Base-by-base conservation (phyloP, 1,284 basidiomycete genomes). In the Ceratobasidium sp. region DNA sequence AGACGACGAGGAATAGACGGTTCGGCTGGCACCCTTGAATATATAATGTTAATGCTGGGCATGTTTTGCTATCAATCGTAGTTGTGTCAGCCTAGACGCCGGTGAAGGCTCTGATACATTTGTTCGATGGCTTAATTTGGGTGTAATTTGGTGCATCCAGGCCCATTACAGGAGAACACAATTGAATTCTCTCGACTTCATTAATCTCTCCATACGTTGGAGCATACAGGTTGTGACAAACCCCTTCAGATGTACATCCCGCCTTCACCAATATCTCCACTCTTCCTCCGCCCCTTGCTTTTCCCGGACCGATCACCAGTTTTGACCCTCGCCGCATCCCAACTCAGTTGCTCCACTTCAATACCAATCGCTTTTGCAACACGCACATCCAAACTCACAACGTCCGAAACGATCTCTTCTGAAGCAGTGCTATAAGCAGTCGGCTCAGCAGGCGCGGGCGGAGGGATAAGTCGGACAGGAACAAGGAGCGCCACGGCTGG, bases 1-100 rank as follows among this genome's bases (percentile, higher is more conserved):
- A n/a, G 80, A 80, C 23, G 77, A 78, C 44, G 77, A 74, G n/a
- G 78, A 79, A 20, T 66, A 70, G 54, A 48, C 10, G 28, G 6
- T 40, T 52, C 33, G n/a, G 33, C 12, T 9, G 23, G 26, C 26
- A 10, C 12, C 9, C 17, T 64, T 9, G n/a, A 10, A n/a, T 70
- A 56, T 38, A 20, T 15, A 13, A 17, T 59, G 13, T 12, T 20
- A n/a, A 61, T 20, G n/a, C n/a, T 50, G 48, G n/a, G 48, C 48
- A 50, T 50, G n/a, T 20, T 20, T 20, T 20, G n/a, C n/a, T 20
- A 20, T 50, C n/a, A 50, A 50, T 33, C 33, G 33, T 33, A 33
- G 33, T 33, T 33, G 33, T 33, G 33, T 33, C 33, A 33, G 33
- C 33, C 33, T 33, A 33, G 33, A 33, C 33, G 33, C 33, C 33